These are phyloP conservation scores for Rhodotorula mucilaginosa DNA, from an alignment of 1,284 basidiomycete species.

Conservation along the genomic window DNA sequence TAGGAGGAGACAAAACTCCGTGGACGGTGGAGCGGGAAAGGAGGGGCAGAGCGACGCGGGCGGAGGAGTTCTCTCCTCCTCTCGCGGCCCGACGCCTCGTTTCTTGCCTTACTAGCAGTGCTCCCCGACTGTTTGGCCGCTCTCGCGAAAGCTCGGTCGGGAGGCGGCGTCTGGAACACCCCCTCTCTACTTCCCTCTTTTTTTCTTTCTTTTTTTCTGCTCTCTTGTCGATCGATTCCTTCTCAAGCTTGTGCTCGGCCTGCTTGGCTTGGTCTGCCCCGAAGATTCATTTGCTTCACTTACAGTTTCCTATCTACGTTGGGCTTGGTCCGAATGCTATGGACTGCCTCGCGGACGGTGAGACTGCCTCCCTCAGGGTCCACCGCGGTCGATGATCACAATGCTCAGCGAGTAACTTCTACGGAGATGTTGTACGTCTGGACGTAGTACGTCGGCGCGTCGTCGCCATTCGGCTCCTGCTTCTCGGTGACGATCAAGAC, in stretches of 20 bases:
- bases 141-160: constrained; percentile 2
- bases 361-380: neutral
- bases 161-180: constrained; percentile 11
- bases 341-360: neutral
- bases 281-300: too few species aligned
- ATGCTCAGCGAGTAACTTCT: neutral
- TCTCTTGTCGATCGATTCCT: neutral
- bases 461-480: neutral
- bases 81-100: constrained; percentile 10
- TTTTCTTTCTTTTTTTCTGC: neutral
- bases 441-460: neutral
- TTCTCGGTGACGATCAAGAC: constrained; percentile 5
- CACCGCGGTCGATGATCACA: neutral
- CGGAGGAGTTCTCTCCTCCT: neutral
- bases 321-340: neutral
- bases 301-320: too few species aligned
- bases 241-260: neutral
- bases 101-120: constrained; percentile 13
- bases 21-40: constrained; percentile 17
- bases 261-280: too few species aligned
- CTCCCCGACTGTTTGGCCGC: constrained; percentile 3
- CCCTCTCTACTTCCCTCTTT: too few species aligned
- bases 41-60: constrained; percentile 16
- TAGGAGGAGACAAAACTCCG: constrained; percentile 1
- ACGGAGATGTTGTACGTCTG: neutral